Conservation (phyloP, 176 grass and related monocot species). For the Miscanthus lutarioriparius region DNA sequence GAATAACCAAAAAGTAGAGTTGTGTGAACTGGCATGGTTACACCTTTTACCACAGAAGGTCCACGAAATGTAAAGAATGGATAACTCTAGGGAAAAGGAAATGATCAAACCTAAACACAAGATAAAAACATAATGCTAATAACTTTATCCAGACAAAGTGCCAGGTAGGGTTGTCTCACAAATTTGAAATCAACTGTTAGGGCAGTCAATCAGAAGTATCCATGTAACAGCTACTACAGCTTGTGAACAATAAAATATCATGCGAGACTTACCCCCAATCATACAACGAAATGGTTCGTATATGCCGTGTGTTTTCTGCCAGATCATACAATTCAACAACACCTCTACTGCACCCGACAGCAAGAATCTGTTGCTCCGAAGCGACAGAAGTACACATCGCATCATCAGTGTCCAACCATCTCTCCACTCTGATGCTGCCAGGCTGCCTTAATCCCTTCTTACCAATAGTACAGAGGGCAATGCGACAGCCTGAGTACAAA, state of each 20-base stretch:
- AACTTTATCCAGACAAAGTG: conserved; percentile 17
- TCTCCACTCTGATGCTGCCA: conserved; percentile 63
- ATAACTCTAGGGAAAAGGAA: background rate
- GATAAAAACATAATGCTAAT: background rate
- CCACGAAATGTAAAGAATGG: background rate
- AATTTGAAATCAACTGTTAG: conserved; percentile 1
- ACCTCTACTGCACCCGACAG: conserved; percentile 86
- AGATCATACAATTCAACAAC: conserved; percentile 95
- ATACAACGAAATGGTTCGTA: conserved; percentile 88
- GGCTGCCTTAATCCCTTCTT: conserved; percentile 91
- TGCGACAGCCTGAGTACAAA: conserved; percentile 79
- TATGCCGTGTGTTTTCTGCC: conserved; percentile 60
- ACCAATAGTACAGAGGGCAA: conserved; percentile 72
- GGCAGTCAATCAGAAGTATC: background rate
- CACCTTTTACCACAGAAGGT: background rate
- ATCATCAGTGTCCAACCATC: conserved; percentile 70
- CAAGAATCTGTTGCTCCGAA: conserved; percentile 92
- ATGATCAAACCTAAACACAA: conserved; percentile 9
- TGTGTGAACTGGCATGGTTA: background rate
- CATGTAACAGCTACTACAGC: background rate
- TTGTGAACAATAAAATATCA: background rate
- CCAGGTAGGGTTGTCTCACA: background rate
- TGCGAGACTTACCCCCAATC: conserved; percentile 82
- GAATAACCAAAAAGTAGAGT: conserved; percentile 27
- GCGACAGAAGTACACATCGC: conserved; percentile 84